These are phyloP conservation scores for Brasenia schreberi DNA, from an alignment of 164 flowering plant genomes.

Conservation along the genomic window DNA sequence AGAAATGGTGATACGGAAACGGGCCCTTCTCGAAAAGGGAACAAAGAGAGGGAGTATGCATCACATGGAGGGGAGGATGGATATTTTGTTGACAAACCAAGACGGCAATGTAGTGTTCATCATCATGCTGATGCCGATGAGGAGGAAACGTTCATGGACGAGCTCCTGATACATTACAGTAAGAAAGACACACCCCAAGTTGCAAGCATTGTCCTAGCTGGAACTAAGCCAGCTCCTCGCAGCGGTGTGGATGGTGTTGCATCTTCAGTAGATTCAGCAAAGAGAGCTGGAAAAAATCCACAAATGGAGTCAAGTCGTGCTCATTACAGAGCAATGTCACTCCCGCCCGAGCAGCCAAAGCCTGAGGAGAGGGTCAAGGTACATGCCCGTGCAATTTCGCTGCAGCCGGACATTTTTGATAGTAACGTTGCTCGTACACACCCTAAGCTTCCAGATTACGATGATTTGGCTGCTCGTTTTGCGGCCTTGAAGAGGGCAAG, in stretches of 20 bases:
- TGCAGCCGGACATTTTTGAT: constrained; percentile 27
- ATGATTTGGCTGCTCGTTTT: constrained; percentile 45
- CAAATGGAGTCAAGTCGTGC: constrained; percentile 14
- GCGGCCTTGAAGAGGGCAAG: constrained; percentile 46
- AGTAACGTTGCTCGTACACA: constrained; percentile 13
- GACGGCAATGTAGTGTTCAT: background rate
- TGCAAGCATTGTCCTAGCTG: constrained; percentile 17
- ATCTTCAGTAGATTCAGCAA: background rate
- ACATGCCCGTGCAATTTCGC: constrained; percentile 47
- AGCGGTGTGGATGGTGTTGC: constrained; percentile 11
- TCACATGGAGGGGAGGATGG: background rate
- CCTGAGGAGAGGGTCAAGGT: constrained; percentile 25
- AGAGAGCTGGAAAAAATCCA: constrained; percentile 12
- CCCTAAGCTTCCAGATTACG: constrained; percentile 54
- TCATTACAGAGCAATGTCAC: constrained; percentile 46
- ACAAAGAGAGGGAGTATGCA: background rate
- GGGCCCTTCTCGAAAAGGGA: background rate
- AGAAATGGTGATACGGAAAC: background rate
- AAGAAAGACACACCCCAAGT: constrained; percentile 44
- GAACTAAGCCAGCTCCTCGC: constrained; percentile 18
- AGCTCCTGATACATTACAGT: constrained; percentile 63
- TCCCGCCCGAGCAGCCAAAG: constrained; percentile 43
- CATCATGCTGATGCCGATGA: constrained; percentile 27
- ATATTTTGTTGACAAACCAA: background rate
- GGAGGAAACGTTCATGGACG: constrained; percentile 68